Percentiles rank a stretch among this genome's conserved stretches.
Conservation (phyloP, 2,329 filamentous ascomycete species). For the Intubia oerlemansii region DNA sequence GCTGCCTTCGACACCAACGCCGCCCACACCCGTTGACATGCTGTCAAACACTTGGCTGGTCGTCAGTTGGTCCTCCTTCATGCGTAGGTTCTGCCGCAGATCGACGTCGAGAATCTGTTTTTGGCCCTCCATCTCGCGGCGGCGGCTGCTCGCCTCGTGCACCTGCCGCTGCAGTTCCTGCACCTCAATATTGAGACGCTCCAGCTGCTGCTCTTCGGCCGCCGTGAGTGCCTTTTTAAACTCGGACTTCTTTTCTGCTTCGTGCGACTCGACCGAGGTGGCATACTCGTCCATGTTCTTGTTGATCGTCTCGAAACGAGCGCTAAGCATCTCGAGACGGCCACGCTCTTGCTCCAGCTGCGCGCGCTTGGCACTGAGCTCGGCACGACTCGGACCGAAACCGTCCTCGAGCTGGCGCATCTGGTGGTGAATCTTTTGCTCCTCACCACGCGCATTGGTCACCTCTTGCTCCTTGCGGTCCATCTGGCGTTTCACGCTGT, state of each 20-base stretch:
- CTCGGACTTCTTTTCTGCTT: slow-evolving; percentile 61
- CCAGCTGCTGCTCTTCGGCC: slow-evolving; percentile 66
- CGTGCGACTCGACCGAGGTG: slow-evolving; percentile 54
- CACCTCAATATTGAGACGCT: slow-evolving; percentile 44
- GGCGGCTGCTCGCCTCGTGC: slow-evolving; percentile 49
- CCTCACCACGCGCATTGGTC: slow-evolving; percentile 62
- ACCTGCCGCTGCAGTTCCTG: slow-evolving; percentile 59
- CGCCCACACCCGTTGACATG: slow-evolving; percentile 16
- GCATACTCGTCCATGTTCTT: slow-evolving; percentile 54
- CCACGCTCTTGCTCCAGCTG: slow-evolving; percentile 54
- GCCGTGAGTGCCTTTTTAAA: slow-evolving; percentile 79
- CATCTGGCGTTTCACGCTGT: slow-evolving; percentile 46
- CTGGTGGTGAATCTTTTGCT: slow-evolving; percentile 65
- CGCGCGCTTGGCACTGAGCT: slow-evolving; percentile 53
- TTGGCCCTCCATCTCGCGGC: slow-evolving; percentile 56
- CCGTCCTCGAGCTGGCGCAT: slow-evolving; percentile 60
- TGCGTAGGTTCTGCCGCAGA: slow-evolving; percentile 70
- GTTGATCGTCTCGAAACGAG: slow-evolving; percentile 46
- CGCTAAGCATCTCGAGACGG: slow-evolving; percentile 48
- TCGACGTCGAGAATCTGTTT: slow-evolving; percentile 76
- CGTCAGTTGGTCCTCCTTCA: slow-evolving; percentile 71
- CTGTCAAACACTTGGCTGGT: slow-evolving; percentile 54
- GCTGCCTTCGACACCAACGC: slow-evolving; percentile 31
- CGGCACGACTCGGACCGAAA: slow-evolving; percentile 58
- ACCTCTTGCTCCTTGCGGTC: slow-evolving; percentile 75